Evolutionary conservation across 768 basidiomycete genomes (phyloP).

Genomic region (Mycena rebaudengoi): DNA sequence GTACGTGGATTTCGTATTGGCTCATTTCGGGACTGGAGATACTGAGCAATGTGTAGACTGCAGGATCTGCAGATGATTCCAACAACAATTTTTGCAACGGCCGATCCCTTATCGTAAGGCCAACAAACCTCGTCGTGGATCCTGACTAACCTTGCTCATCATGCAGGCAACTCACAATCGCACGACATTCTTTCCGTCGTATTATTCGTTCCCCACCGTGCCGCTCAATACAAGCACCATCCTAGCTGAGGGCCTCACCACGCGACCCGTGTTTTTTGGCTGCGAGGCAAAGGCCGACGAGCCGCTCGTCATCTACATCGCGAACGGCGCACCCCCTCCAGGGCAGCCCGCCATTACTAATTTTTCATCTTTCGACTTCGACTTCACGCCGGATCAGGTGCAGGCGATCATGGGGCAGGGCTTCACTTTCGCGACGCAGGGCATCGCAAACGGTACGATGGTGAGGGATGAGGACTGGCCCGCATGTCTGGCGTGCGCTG

Average conservation of each 20-base stretch:
- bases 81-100: constrained; percentile 3
- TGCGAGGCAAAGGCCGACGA: constrained; percentile 51
- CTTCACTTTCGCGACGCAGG: constrained; percentile 47
- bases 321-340: constrained; percentile 57
- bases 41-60: constrained; percentile 23
- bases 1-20: constrained; percentile 20
- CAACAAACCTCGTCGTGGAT: neutral
- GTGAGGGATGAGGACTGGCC: constrained; percentile 58
- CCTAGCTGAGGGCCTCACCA: constrained; percentile 52
- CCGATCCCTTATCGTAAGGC: constrained; percentile 5
- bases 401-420: constrained; percentile 55
- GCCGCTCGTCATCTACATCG: constrained; percentile 62
- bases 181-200: constrained; percentile 13
- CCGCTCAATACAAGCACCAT: constrained; percentile 47
- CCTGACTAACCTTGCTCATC: neutral
- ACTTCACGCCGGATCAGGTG: constrained; percentile 50
- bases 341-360: constrained; percentile 53
- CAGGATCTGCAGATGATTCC: neutral
- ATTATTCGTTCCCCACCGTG: constrained; percentile 51
- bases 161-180: constrained; percentile 17
- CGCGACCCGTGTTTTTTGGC: constrained; percentile 66
- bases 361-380: constrained; percentile 48
- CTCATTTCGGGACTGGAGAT: neutral
- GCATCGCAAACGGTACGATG: constrained; percentile 49
- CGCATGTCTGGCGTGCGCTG: constrained; percentile 64